These are phyloP conservation scores for Rosa rugosa DNA, from an alignment of 306 rosid species.

Conservation along the genomic window DNA sequence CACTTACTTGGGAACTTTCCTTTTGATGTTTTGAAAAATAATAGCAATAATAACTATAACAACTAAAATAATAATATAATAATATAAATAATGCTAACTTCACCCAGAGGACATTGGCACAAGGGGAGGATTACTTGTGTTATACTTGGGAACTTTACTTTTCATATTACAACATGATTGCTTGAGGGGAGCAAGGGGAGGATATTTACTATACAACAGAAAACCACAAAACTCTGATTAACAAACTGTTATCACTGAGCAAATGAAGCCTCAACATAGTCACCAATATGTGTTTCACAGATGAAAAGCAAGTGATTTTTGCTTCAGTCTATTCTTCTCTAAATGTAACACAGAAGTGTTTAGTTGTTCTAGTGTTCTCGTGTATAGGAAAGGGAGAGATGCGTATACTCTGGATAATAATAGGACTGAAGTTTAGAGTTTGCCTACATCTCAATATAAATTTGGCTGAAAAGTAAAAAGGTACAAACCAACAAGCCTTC, in stretches of 20 bases:
- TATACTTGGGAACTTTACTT: no score
- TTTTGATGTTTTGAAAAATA: not conserved
- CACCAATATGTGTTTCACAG: not conserved
- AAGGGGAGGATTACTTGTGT: not conserved
- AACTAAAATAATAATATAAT: not conserved
- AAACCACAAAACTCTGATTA: not conserved
- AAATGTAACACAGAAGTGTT: no score
- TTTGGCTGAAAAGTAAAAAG: conserved; percentile 11
- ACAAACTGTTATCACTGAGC: not conserved
- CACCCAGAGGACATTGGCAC: not conserved
- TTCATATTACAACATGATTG: not conserved
- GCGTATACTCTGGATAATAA: conserved; percentile 3
- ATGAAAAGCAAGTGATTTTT: not conserved
- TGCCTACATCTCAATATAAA: conserved; percentile 13
- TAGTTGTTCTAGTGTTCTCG: not conserved
- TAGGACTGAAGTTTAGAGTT: not conserved
- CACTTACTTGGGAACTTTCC: not conserved
- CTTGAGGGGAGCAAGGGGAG: not conserved
- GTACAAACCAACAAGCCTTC: conserved; percentile 94
- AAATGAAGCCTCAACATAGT: not conserved
- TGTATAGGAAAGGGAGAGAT: conserved; percentile 11
- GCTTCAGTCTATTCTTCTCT: not conserved
- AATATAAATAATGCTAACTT: not conserved
- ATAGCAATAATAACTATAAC: not conserved
- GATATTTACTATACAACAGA: not conserved